Evolutionary conservation across 2,329 filamentous ascomycete species (phyloP), one percentile per base, ranked within the genome.

Genomic region (Thielaviopsis cerberus): DNA sequence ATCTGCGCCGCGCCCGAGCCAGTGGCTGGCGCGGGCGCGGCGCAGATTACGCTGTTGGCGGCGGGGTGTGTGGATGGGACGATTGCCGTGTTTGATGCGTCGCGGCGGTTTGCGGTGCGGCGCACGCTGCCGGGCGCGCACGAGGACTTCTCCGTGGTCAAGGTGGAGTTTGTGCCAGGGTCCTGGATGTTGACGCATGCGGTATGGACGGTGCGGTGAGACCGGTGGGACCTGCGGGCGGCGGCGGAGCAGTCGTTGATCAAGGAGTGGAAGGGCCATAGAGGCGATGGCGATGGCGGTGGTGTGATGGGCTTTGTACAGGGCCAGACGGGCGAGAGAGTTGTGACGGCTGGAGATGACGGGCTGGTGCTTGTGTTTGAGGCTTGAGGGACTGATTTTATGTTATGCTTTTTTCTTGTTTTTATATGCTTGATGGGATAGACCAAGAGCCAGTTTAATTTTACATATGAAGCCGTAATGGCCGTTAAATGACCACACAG

Each of bases 301-400:
- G 91, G 91, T 57, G 84, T 97, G 8, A 71, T 97, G 64, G 90
- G 85, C 0, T 98, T 97, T 67, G 90, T 94, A 56, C 89, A 96
- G 70, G 82, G 83, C 6, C 77, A 83, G 67, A 79, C 75, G 3
- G 88, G 88, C 0, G 80, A 82, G 69, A 77, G 82, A 63, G 75
- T 97, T 54, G 78, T 95, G 4, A 97, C 92, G 5, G 92, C 89
- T 1, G 92, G 92, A 24, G 92, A 98, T 71, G 92, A 98, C 67
- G 78, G 80, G 6, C 69, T 87, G 25, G 74, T 80, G 26, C 68
- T 88, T 65, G 79, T 88, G 1, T 88, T 87, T 67, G 80, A 84
- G 67, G 74, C 75, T 50, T 77, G 68, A 65, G 23, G 2, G 30
- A 20, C 24, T 30, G 24, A 10, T 34, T 30, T 59, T 20, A 15